Conservation (phyloP, 768 basidiomycete species). For the Candolleomyces aberdarensis region DNA sequence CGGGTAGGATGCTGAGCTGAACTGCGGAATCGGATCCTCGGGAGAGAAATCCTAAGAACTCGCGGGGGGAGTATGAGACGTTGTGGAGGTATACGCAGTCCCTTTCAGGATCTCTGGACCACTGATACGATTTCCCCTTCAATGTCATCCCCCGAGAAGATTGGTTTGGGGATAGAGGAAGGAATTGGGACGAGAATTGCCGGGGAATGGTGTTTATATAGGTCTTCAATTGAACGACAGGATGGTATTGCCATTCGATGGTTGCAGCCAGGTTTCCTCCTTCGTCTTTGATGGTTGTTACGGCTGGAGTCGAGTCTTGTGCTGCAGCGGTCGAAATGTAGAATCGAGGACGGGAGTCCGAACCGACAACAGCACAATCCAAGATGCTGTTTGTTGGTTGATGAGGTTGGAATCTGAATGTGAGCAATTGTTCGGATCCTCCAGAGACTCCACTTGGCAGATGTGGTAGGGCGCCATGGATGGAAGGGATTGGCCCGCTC, state of each 20-base stretch:
- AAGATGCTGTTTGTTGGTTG: constrained; percentile 7
- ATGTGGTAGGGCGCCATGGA: constrained; percentile 18
- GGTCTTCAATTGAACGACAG: constrained; percentile 5
- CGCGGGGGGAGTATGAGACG: constrained; percentile 4
- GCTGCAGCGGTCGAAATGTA: background rate
- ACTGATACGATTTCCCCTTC: constrained; percentile 3
- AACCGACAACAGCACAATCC: constrained; percentile 15
- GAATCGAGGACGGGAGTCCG: constrained; percentile 8
- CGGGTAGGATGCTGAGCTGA: constrained; percentile 9
- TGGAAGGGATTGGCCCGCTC: constrained; percentile 10
- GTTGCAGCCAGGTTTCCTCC: background rate
- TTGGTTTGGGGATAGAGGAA: background rate
- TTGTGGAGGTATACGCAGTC: constrained; percentile 5
- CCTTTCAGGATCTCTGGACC: constrained; percentile 4
- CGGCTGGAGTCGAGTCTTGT: background rate
- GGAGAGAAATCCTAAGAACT: constrained; percentile 3
- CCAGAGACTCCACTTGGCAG: background rate
- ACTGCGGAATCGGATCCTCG: background rate
- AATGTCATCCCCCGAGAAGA: background rate
- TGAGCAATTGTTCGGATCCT: background rate
- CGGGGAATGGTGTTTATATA: constrained; percentile 5
- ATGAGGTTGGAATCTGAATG: constrained; percentile 6
- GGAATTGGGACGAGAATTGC: constrained; percentile 4
- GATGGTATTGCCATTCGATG: constrained; percentile 8
- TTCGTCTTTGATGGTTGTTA: constrained; percentile 1